Percentiles rank a stretch among this genome's conserved stretches.
Evolutionary conservation across 1,284 basidiomycete species (phyloP).

Genomic region (Ceratorhiza oryzae-sativae): DNA sequence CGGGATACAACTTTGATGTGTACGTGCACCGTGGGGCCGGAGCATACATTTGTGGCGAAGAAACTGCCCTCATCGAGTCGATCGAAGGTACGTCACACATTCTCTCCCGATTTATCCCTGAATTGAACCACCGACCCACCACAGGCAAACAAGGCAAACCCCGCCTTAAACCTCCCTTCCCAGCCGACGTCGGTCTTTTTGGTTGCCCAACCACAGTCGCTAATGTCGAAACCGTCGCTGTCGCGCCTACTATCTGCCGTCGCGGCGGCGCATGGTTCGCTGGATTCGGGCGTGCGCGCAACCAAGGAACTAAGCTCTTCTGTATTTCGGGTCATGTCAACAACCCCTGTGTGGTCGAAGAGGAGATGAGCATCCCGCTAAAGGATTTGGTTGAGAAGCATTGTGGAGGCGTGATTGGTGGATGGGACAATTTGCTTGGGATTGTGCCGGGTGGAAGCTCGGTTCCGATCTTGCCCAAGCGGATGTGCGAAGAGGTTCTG

Average conservation of each 20-base stretch:
- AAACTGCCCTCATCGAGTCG: constrained; percentile 96
- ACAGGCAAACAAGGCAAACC: constrained; percentile 95
- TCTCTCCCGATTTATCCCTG: neutral
- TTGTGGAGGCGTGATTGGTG: constrained; percentile 92
- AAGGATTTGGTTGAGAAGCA: constrained; percentile 96
- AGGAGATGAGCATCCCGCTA: constrained; percentile 98
- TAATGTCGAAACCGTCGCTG: constrained; percentile 98
- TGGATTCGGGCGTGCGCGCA: constrained; percentile 88
- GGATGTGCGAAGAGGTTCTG: constrained; percentile 84
- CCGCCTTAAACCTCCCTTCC: constrained; percentile 98
- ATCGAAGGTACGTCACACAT: constrained; percentile 64
- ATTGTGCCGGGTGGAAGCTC: constrained; percentile 96
- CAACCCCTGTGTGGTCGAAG: constrained; percentile 97
- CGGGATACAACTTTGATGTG: constrained; percentile 94
- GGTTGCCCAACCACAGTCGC: constrained; percentile 97
- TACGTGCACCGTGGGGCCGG: constrained; percentile 97
- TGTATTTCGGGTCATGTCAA: constrained; percentile 98
- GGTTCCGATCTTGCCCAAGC: constrained; percentile 90
- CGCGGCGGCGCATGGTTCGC: constrained; percentile 95
- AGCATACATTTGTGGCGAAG: constrained; percentile 98
- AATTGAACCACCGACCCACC: neutral
- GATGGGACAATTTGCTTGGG: constrained; percentile 95
- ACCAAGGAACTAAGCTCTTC: constrained; percentile 95
- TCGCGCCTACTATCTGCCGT: constrained; percentile 95
- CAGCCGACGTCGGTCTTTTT: constrained; percentile 96